These are phyloP conservation scores for Thelonectria rubi DNA, from an alignment of 2,329 filamentous ascomycete species.

Conservation along the genomic window DNA sequence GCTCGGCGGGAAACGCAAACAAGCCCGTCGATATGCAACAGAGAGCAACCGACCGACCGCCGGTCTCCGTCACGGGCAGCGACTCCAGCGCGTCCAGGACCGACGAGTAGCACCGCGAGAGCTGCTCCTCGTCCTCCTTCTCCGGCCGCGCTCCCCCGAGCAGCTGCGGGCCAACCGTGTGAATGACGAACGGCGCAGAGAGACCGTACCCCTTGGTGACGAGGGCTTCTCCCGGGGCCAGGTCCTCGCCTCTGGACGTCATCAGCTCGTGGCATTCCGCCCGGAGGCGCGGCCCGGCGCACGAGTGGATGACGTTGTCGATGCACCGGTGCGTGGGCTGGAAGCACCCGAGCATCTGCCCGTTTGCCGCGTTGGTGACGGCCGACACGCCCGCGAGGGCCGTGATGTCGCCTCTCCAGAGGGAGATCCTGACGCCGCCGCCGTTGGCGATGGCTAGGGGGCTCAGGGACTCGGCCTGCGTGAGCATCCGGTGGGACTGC, in stretches of 20 bases:
- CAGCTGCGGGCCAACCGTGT: constrained; percentile 33
- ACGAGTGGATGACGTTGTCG: constrained; percentile 37
- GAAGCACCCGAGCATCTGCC: constrained; percentile 35
- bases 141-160: constrained; percentile 14
- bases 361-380: constrained; percentile 38
- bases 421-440: constrained; percentile 2
- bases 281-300: constrained; percentile 33
- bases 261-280: constrained; percentile 32
- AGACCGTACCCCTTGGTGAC: constrained; percentile 28
- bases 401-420: constrained; percentile 39
- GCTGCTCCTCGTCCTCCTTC: background rate
- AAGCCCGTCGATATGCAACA: constrained; percentile 37
- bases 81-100: constrained; percentile 23
- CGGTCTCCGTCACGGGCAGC: background rate
- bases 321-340: constrained; percentile 37
- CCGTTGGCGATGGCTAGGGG: background rate
- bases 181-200: constrained; percentile 23
- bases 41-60: constrained; percentile 26
- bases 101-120: constrained; percentile 27
- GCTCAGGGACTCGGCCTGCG: background rate
- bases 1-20: constrained; percentile 33
- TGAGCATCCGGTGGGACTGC: constrained; percentile 22
- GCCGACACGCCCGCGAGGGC: constrained; percentile 26
- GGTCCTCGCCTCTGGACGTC: background rate
- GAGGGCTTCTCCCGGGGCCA: constrained; percentile 26